Base-by-base conservation (phyloP, 2,329 filamentous ascomycete genomes). In the Bipolaris oryzae region DNA sequence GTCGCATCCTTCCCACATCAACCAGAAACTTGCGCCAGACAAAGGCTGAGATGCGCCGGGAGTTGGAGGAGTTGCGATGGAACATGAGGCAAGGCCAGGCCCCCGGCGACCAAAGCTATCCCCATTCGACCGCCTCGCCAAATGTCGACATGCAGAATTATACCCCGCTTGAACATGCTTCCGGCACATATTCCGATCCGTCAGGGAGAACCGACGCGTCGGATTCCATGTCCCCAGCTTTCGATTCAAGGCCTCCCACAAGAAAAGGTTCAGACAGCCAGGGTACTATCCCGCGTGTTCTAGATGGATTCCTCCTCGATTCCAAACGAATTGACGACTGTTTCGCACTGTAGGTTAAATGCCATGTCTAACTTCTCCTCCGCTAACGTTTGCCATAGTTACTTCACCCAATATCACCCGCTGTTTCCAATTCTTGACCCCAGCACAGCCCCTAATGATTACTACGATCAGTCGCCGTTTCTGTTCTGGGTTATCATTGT, bases 401-500 rank as follows among this genome's bases (percentile, higher is more conserved):
- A 71, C 45, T 75, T 76, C 41, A 66, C 67, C 0, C 69, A 74
- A 49, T 74, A 75, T 49, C 71, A 74, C 38, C 60, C 69, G 6
- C 57, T 73, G 1, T 69, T 76, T 41, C 73, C 74, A 3, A 72
- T 76, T 48, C 58, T 76, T 38, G 73, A 75, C 48, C 49, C 67
- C 13, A 63, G 63, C 16, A 28, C 71, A 44, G 58, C 58, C 5
- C 69, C 74, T 7, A 75, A 75, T 47, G 71, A 74, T 10, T 75
- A 69, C 53, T 73, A 71, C 50, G 69, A 75, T 1, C 49, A 68
- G 13, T 75, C 70, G 2, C 70, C 71, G 16, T 75, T 76, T 54
- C 63, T 79, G 3, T 78, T 78, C 60, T 79, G 77, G 77, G 66
- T 65, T 13, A 76, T 79, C 18, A 64, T 78, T 6, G 73, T 74